phyloP scores from a whole-genome alignment of 2,329 filamentous ascomycete genomes.

The Dactylonectria estremocensis region DNA sequence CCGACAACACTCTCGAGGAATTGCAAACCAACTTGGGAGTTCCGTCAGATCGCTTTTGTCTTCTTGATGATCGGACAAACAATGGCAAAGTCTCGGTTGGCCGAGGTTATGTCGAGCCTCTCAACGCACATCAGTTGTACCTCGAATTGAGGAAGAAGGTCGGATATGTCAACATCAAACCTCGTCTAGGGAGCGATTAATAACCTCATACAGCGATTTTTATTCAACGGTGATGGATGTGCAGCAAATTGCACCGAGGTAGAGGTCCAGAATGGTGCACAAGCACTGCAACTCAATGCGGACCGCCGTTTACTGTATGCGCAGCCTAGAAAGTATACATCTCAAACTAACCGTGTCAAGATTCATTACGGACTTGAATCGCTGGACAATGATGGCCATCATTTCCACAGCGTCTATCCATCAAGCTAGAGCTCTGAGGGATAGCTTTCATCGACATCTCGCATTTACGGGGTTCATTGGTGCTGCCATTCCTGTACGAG shows the following conservation, averaged over 20 bases:
- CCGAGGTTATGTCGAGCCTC: not conserved
- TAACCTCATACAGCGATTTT: not conserved
- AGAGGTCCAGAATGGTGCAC: not conserved
- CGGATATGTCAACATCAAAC: too few relatives aligned
- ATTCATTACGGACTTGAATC: constrained; percentile 19
- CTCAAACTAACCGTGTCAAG: not conserved
- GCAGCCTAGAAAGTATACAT: not conserved
- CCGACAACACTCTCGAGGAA: not conserved
- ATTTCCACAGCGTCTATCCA: constrained; percentile 1
- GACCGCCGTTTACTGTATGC: constrained; percentile 18
- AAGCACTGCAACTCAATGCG: not conserved
- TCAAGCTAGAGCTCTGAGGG: constrained; percentile 5
- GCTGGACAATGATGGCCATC: constrained; percentile 12
- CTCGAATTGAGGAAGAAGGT: not conserved
- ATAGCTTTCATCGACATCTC: constrained; percentile 2
- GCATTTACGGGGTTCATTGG: constrained; percentile 9
- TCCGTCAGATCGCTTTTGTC: not conserved
- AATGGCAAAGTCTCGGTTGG: not conserved
- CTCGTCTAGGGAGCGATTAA: too few relatives aligned
- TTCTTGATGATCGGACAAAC: not conserved
- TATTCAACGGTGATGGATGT: not conserved
- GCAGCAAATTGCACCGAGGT: not conserved
- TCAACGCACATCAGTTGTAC: not conserved
- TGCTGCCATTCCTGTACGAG: not conserved
- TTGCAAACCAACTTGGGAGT: not conserved